Evolutionary conservation across 2,329 filamentous ascomycete genomes (phyloP), one percentile per base, ranked within the genome.

Genomic region (Calonectria multiphialidica): DNA sequence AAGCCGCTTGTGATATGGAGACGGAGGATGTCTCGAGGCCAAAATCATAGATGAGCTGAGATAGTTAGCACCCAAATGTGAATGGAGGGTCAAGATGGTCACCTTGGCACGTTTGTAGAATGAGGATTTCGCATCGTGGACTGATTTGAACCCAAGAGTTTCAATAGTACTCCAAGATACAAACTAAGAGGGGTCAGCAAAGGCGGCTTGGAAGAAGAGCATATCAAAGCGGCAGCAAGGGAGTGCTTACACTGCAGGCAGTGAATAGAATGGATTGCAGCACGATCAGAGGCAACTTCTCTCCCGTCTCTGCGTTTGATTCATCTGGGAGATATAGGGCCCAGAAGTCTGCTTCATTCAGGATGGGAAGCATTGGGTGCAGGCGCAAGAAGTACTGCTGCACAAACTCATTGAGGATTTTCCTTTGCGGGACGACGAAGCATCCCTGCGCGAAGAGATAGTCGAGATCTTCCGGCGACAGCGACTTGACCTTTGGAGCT

Each of bases 351-450:
- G 74, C 77, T 18, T 79, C 77, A 6, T 79, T 78, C 1, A 81
- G 12, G 0, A 81, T 62, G 1, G 80, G 80, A 18, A 81, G 75
- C 75, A 81, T 77, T 2, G 80, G 80, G 47, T 81, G 80, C 0
- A 81, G 76, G n/a, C 81, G 78, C 0, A 78, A 25, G 12, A 81
- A 81, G 69, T 81, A 81, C 35, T 80, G 77, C 12, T 74, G 45
- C 12, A 81, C 33, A 33, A 81, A 80, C 35, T 81, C 78, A 45
- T 80, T 75, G 2, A 81, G 71, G 5, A 74, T 75, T 0, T 65
- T 73, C 35, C 78, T 62, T 18, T 78, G 76, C 0, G 79, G 79
- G 0, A 81, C 78, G 0, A 80, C 68, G 28, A 81, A 81, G 23
- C 79, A 81, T 2, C 79, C 79, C 33, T 80, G 78, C 18, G 68